A percentile compares a stretch with the other conserved stretches of the same genome.
Evolutionary conservation across 306 rosid genomes (phyloP).

Genomic region (Mimosa bimucronata): DNA sequence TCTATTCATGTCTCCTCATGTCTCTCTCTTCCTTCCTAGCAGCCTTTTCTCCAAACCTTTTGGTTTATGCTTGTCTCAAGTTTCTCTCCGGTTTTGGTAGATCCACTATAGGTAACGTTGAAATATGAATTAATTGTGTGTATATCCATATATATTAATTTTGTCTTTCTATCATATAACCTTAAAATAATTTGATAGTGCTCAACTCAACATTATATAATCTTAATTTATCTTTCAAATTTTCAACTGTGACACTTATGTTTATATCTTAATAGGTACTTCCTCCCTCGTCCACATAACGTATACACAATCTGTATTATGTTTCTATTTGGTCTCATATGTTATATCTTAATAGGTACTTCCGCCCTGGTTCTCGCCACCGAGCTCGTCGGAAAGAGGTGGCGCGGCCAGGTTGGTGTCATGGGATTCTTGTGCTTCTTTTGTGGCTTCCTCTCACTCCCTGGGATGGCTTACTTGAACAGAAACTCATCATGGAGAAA

Average conservation of each 20-base stretch:
- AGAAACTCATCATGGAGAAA: conserved; percentile 53
- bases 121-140: no score
- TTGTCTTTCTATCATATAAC: no score
- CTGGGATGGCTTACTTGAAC: conserved; percentile 50
- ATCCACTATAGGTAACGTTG: conserved; percentile 39
- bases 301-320: no score
- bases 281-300: no score
- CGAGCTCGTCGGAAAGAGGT: conserved; percentile 57
- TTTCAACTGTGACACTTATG: no score
- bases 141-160: no score
- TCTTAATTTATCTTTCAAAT: no score
- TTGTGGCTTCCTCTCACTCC: conserved; percentile 61
- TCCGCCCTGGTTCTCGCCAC: conserved; percentile 62
- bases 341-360: conserved; percentile 35
- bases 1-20: conserved; percentile 54
- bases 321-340: no score
- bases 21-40: conserved; percentile 52
- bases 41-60: conserved; percentile 51
- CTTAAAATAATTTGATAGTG: no score
- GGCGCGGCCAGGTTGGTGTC: conserved; percentile 51
- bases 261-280: no score
- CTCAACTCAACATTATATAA: no score
- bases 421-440: conserved; percentile 64
- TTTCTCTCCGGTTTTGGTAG: conserved; percentile 54
- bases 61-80: conserved; percentile 55